Evolutionary conservation across 345 rosid species (phyloP).

Genomic region (Gynandropsis gynandra): DNA sequence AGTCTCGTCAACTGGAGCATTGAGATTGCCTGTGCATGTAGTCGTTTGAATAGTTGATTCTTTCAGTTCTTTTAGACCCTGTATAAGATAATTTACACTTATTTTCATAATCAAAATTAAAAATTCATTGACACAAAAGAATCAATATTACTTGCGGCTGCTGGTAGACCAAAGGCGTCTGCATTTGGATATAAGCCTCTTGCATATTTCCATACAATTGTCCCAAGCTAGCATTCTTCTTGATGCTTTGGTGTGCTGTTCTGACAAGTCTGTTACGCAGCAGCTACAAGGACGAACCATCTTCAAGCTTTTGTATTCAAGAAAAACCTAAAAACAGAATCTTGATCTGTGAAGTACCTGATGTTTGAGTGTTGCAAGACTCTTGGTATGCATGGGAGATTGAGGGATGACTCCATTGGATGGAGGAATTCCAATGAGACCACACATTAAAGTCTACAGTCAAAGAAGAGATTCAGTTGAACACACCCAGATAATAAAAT

Average conservation of each 20-base stretch:
- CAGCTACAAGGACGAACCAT: conserved; percentile 35
- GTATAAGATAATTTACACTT: neutral
- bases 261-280: conserved; percentile 62
- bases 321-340: neutral
- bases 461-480: neutral
- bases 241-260: conserved; percentile 47
- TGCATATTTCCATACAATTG: conserved; percentile 66
- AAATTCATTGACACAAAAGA: neutral
- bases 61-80: conserved; percentile 66
- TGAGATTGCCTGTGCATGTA: conserved; percentile 47
- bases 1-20: conserved; percentile 67
- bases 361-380: conserved; percentile 72
- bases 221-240: conserved; percentile 57
- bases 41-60: conserved; percentile 70
- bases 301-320: conserved; percentile 1
- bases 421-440: conserved; percentile 76
- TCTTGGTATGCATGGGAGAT: conserved; percentile 86
- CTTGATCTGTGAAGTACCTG: conserved; percentile 44
- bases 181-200: conserved; percentile 67
- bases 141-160: conserved; percentile 27
- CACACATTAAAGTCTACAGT: conserved; percentile 57
- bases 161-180: conserved; percentile 66
- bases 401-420: conserved; percentile 84
- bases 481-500: neutral
- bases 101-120: neutral